These are phyloP conservation scores for Dactylella cylindrospora DNA, from an alignment of 2,329 filamentous ascomycete genomes.

Conservation along the genomic window DNA sequence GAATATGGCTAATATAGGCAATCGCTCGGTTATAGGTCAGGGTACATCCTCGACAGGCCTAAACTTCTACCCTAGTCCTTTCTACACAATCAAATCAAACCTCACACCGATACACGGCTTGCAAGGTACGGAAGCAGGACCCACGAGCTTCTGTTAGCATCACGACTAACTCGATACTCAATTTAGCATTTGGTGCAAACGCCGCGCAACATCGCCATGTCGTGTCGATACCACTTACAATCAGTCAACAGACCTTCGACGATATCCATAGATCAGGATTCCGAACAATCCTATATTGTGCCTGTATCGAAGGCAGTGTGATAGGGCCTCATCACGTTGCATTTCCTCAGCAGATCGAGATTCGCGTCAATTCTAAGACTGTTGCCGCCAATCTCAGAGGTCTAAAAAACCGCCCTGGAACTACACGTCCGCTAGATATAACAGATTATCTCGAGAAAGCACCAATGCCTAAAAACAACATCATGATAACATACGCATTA, in stretches of 20 bases:
- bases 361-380: conserved; percentile 84
- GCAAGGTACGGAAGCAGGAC: conserved; percentile 3
- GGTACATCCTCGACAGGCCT: conserved; percentile 52
- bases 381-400: conserved; percentile 92
- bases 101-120: conserved; percentile 52
- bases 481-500: conserved; percentile 88
- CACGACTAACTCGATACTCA: neutral
- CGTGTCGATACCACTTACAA: conserved; percentile 8
- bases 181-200: conserved; percentile 4
- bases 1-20: conserved; percentile 36
- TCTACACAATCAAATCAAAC: conserved; percentile 70
- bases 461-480: conserved; percentile 68
- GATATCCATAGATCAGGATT: conserved; percentile 12
- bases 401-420: conserved; percentile 92
- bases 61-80: conserved; percentile 76
- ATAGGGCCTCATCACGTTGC: conserved; percentile 64
- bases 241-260: conserved; percentile 8
- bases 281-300: conserved; percentile 30
- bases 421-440: conserved; percentile 89
- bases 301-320: conserved; percentile 8
- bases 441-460: conserved; percentile 72
- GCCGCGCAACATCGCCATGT: neutral
- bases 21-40: neutral
- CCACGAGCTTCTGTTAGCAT: neutral
- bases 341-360: conserved; percentile 89